phyloP scores from a whole-genome alignment of 495 filamentous ascomycete genomes.

The Glonium stellatum region DNA sequence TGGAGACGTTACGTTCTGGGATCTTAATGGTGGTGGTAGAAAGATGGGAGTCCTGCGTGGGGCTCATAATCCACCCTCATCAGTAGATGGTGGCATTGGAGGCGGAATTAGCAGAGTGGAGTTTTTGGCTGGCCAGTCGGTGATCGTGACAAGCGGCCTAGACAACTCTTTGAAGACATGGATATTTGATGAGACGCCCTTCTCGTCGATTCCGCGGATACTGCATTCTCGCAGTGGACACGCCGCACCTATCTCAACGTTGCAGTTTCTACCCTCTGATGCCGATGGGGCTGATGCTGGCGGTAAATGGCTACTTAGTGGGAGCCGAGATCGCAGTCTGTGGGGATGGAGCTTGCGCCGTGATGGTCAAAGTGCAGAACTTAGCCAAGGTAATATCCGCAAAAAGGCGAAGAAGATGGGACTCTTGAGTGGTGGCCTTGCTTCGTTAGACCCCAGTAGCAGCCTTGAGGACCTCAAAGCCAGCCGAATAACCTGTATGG shows the following conservation, averaged over 20 bases:
- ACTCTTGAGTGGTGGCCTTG: conserved; percentile 46
- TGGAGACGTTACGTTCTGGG: conserved; percentile 93
- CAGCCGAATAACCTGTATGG: conserved; percentile 81
- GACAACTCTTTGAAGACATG: conserved; percentile 93
- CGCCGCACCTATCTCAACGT: conserved; percentile 68
- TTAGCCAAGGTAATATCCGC: conserved; percentile 79
- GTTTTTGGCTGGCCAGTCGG: conserved; percentile 84
- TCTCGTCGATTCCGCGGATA: conserved; percentile 73
- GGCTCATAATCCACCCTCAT: conserved; percentile 69
- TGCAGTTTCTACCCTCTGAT: conserved; percentile 75
- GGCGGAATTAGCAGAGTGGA: conserved; percentile 69
- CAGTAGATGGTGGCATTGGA: conserved; percentile 48
- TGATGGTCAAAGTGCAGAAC: conserved; percentile 87
- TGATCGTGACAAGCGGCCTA: conserved; percentile 79
- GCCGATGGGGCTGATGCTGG: conserved; percentile 81
- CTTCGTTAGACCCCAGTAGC: conserved; percentile 46
- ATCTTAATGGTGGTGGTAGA: conserved; percentile 78
- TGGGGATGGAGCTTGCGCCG: conserved; percentile 94
- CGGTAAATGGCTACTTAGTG: conserved; percentile 92
- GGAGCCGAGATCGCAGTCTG: conserved; percentile 76
- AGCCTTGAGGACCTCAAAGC: conserved; percentile 74
- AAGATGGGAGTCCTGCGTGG: conserved; percentile 74
- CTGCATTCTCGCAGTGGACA: conserved; percentile 83
- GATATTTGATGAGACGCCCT: conserved; percentile 86
- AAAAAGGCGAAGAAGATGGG: conserved; percentile 80